phyloP scores from a whole-genome alignment of 2,329 filamentous ascomycete genomes.

The Atkinsonella texensis region DNA sequence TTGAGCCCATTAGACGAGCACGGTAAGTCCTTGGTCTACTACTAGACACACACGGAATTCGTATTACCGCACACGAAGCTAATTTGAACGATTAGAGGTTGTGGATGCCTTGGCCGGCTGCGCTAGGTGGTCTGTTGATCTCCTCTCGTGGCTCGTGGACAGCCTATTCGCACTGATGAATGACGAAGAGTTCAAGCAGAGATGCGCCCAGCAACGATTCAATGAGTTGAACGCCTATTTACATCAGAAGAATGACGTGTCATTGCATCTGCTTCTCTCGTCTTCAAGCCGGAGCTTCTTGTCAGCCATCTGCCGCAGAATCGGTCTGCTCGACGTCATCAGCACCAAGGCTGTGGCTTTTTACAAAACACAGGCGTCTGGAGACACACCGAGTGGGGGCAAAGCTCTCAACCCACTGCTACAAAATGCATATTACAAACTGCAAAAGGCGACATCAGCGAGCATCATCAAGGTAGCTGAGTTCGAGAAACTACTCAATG shows the following conservation, averaged over 20 bases:
- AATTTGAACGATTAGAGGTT: constrained; percentile 41
- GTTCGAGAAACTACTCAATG: constrained; percentile 48
- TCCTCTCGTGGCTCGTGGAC: constrained; percentile 52
- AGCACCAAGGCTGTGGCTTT: constrained; percentile 37
- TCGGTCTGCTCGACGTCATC: constrained; percentile 43
- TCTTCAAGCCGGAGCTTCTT: constrained; percentile 65
- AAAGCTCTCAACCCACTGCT: constrained; percentile 38
- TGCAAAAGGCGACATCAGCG: constrained; percentile 37
- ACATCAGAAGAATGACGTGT: constrained; percentile 41
- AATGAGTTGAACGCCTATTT: constrained; percentile 39
- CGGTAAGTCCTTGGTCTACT: constrained; percentile 16
- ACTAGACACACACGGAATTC: not conserved
- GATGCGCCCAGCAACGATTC: constrained; percentile 36
- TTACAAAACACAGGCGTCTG: constrained; percentile 32
- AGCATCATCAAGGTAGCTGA: constrained; percentile 46
- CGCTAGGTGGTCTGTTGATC: constrained; percentile 65
- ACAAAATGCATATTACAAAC: constrained; percentile 42
- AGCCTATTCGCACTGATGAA: constrained; percentile 43
- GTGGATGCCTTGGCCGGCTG: constrained; percentile 62
- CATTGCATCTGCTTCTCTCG: constrained; percentile 54
- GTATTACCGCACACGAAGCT: not conserved
- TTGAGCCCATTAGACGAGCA: constrained; percentile 50
- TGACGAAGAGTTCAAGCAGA: constrained; percentile 37
- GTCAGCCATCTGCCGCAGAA: constrained; percentile 52
- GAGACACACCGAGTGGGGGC: constrained; percentile 25